Percentiles rank a stretch among this genome's conserved stretches.
Conservation (phyloP, 2,329 filamentous ascomycete genomes). For the Ceratocystis albifundus region DNA sequence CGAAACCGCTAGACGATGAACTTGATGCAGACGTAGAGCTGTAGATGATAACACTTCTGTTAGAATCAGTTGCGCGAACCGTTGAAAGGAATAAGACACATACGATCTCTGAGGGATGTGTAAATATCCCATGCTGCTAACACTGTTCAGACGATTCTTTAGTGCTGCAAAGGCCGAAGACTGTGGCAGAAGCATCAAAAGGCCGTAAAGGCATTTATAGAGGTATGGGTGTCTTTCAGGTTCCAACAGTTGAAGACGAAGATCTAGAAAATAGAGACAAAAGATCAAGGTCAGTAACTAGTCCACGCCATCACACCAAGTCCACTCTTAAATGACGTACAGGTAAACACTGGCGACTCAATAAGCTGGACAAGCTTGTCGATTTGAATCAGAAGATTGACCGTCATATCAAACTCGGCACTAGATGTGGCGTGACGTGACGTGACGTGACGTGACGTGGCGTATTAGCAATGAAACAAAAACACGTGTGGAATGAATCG, state of each 20-base stretch:
- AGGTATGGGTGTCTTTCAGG: conserved; percentile 89
- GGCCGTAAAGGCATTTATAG: conserved; percentile 94
- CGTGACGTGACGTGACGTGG: too few species aligned
- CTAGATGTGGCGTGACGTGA: conserved; percentile 34
- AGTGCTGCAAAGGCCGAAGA: conserved; percentile 93
- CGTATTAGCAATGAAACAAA: too few species aligned
- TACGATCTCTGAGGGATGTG: conserved; percentile 72
- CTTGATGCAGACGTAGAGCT: conserved; percentile 36
- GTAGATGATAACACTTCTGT: not conserved
- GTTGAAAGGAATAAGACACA: conserved; percentile 31
- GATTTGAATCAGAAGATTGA: conserved; percentile 96
- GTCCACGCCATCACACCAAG: not conserved
- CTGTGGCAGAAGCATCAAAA: conserved; percentile 96
- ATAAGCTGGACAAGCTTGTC: conserved; percentile 95
- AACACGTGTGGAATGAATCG: not conserved
- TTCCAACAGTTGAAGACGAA: conserved; percentile 86
- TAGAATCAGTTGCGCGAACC: not conserved
- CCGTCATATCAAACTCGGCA: conserved; percentile 95
- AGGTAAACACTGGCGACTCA: conserved; percentile 95
- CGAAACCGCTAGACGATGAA: conserved; percentile 54
- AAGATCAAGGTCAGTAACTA: not conserved
- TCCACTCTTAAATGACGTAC: conserved; percentile 39
- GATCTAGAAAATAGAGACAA: conserved; percentile 43
- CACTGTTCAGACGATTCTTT: conserved; percentile 92
- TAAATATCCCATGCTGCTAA: conserved; percentile 91